These are phyloP conservation scores for Trifolium repens DNA, from an alignment of 306 rosid species.

Conservation along the genomic window DNA sequence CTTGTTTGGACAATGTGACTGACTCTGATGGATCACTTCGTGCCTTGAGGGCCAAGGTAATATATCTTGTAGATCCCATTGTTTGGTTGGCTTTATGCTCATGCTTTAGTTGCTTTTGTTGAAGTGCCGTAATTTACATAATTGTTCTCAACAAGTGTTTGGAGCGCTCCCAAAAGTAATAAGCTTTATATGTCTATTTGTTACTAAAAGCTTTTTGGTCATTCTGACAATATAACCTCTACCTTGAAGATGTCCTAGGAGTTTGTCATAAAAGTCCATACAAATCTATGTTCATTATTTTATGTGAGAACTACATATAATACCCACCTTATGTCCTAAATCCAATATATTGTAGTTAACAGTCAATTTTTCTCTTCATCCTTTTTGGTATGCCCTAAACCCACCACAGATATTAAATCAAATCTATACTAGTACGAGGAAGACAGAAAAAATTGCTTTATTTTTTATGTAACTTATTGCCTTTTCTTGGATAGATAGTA, in stretches of 20 bases:
- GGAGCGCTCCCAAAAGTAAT: slow-evolving; percentile 20
- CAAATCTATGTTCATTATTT: background rate
- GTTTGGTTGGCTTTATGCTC: slow-evolving; percentile 9
- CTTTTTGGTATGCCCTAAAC: background rate
- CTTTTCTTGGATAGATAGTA: background rate
- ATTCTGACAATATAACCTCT: slow-evolving; percentile 12
- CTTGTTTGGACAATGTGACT: slow-evolving; percentile 81
- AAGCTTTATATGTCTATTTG: background rate
- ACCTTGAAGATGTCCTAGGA: background rate
- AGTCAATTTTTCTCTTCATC: slow-evolving; percentile 2
- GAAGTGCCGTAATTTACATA: slow-evolving; percentile 1
- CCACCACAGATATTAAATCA: background rate
- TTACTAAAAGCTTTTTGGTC: background rate
- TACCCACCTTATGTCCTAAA: background rate
- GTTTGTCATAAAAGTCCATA: slow-evolving; percentile 20
- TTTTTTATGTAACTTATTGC: slow-evolving; percentile 14
- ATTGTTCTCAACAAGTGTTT: background rate
- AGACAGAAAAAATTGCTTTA: background rate
- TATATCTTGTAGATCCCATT: slow-evolving; percentile 25
- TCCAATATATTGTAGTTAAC: slow-evolving; percentile 1
- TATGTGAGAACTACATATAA: slow-evolving; percentile 5
- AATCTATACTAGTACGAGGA: slow-evolving; percentile 6
- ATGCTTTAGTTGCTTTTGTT: slow-evolving; percentile 25
- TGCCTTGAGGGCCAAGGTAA: slow-evolving; percentile 93
- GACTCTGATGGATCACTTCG: slow-evolving; percentile 94